phyloP scores from a whole-genome alignment of 495 filamentous ascomycete species.

The Penicillium canescens region DNA sequence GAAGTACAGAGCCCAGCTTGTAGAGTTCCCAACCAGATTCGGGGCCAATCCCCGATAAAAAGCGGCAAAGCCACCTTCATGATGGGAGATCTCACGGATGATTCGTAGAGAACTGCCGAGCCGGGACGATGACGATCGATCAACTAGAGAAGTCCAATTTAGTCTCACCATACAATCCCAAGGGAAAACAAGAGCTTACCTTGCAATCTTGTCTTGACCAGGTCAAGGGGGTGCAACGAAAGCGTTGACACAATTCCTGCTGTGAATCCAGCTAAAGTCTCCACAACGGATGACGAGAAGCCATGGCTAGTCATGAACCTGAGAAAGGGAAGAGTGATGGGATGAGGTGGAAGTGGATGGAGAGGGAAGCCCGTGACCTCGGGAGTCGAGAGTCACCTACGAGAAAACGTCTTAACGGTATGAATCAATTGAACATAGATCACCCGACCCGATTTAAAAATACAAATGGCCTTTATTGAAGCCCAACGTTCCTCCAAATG shows the following conservation, averaged over 20 bases:
- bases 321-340: not conserved
- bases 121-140: constrained; percentile 40
- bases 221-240: constrained; percentile 71
- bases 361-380: not conserved
- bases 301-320: constrained; percentile 50
- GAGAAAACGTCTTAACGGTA: no score
- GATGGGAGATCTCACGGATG: constrained; percentile 50
- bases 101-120: constrained; percentile 57
- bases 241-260: constrained; percentile 86
- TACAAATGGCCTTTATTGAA: constrained; percentile 9
- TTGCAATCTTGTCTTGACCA: constrained; percentile 95
- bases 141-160: constrained; percentile 31
- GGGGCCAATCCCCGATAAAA: constrained; percentile 88
- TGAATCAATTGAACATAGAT: constrained; percentile 1
- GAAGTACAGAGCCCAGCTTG: constrained; percentile 93
- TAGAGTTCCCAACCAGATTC: constrained; percentile 87
- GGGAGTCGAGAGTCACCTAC: no score
- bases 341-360: not conserved
- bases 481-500: not conserved
- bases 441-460: constrained; percentile 12
- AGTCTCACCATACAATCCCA: not conserved
- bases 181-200: constrained; percentile 42
- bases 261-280: constrained; percentile 86
- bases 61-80: constrained; percentile 61
- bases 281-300: constrained; percentile 76